phyloP scores from a whole-genome alignment of 345 rosid species.

The Triadica sebifera region DNA sequence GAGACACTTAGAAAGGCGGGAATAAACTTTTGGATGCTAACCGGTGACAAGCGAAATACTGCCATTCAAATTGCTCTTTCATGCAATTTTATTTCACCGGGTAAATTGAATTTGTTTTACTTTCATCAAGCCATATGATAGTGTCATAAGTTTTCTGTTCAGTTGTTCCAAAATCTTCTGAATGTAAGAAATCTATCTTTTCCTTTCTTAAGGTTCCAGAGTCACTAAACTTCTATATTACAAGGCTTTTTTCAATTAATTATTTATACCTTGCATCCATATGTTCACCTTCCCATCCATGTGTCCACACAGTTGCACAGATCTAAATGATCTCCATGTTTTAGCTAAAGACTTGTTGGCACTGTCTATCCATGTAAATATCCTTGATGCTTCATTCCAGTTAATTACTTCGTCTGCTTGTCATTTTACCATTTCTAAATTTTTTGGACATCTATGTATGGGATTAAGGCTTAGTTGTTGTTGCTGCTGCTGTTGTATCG shows the following conservation, averaged over 20 bases:
- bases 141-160: neutral
- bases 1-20: conserved; percentile 93
- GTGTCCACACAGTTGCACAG: neutral
- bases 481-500: no score
- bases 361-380: neutral
- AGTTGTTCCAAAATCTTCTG: neutral
- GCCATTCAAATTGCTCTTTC: conserved; percentile 99
- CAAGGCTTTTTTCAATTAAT: neutral
- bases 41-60: conserved; percentile 96
- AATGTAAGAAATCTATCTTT: neutral
- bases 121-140: no score
- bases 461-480: no score
- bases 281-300: neutral
- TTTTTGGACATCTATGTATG: neutral
- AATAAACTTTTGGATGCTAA: conserved; percentile 98
- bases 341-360: neutral
- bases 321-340: neutral
- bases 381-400: neutral
- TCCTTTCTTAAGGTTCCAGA: neutral
- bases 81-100: conserved; percentile 96
- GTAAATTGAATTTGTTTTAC: conserved; percentile 34
- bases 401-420: conserved; percentile 1
- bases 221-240: neutral
- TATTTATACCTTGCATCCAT: neutral
- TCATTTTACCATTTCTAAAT: neutral